Percentiles rank a stretch among this genome's conserved stretches.
Evolutionary conservation across 352 stramenopile genomes (phyloP).

Genomic region (Globisporangium sylvaticum): DNA sequence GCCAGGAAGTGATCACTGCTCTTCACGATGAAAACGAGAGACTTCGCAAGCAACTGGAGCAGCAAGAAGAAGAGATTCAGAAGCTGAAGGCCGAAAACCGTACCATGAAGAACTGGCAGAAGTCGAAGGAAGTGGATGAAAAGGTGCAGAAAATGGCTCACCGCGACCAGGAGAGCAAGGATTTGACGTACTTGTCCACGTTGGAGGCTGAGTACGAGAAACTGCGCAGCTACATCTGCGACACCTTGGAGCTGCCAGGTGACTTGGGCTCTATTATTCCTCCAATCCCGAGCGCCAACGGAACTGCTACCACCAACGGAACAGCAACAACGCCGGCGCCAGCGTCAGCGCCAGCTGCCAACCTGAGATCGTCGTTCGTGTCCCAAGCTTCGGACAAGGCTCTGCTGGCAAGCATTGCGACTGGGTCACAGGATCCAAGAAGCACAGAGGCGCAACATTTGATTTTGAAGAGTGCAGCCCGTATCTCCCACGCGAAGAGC

Average conservation of each 20-base stretch:
- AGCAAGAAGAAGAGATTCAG: slow-evolving; percentile 72
- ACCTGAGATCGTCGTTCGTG: slow-evolving; percentile 13
- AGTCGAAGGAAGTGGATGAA: slow-evolving; percentile 84
- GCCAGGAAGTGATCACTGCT: slow-evolving; percentile 83
- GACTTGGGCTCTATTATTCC: slow-evolving; percentile 31
- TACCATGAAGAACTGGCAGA: slow-evolving; percentile 79
- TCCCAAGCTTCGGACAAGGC: slow-evolving; percentile 15
- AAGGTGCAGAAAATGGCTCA: slow-evolving; percentile 85
- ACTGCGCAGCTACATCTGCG: slow-evolving; percentile 74
- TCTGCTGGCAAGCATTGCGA: slow-evolving; percentile 12
- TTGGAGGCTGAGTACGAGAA: slow-evolving; percentile 85
- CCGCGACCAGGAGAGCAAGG: slow-evolving; percentile 82
- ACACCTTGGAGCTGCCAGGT: slow-evolving; percentile 63
- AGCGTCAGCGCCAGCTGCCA: background rate
- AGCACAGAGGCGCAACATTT: slow-evolving; percentile 58
- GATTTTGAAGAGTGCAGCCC: slow-evolving; percentile 64
- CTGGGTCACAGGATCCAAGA: slow-evolving; percentile 37
- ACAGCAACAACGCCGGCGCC: background rate
- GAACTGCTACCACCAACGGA: background rate
- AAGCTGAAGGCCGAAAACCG: slow-evolving; percentile 75
- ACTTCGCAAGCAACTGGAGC: slow-evolving; percentile 66
- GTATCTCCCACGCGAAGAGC: slow-evolving; percentile 58
- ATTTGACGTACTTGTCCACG: slow-evolving; percentile 74
- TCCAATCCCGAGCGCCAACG: slow-evolving; percentile 22
- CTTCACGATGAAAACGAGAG: slow-evolving; percentile 82